Percentiles rank a stretch among this genome's conserved stretches.
These are phyloP conservation scores for Coffea humblotiana DNA, from an alignment of 305 asterid genomes.

Conservation along the genomic window DNA sequence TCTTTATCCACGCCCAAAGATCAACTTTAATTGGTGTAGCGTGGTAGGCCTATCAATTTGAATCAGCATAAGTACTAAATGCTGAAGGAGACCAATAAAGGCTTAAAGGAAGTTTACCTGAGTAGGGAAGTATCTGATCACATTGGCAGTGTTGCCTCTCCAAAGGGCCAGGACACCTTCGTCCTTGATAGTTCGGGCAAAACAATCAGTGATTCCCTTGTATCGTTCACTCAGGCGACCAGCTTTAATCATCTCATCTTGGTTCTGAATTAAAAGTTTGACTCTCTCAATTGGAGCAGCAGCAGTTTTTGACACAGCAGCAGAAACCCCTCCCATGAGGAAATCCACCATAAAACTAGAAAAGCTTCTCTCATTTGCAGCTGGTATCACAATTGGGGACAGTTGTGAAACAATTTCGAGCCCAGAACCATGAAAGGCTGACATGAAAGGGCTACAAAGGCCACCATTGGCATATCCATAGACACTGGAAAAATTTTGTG, in stretches of 20 bases:
- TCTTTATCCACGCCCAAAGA: too few species aligned
- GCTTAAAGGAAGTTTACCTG: constrained; percentile 27
- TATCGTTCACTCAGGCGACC: constrained; percentile 34
- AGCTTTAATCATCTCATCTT: constrained; percentile 40
- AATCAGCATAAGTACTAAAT: background rate
- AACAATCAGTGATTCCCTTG: constrained; percentile 39
- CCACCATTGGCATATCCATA: constrained; percentile 42
- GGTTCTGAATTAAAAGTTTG: constrained; percentile 37
- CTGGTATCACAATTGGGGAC: constrained; percentile 23
- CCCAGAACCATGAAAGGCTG: constrained; percentile 23
- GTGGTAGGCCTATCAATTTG: background rate
- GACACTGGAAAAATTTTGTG: constrained; percentile 27
- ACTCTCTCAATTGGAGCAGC: constrained; percentile 46
- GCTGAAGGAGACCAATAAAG: too few species aligned
- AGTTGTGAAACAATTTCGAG: constrained; percentile 15
- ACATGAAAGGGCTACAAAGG: constrained; percentile 28
- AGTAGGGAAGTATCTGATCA: constrained; percentile 44
- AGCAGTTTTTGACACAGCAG: constrained; percentile 40
- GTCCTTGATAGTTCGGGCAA: constrained; percentile 33
- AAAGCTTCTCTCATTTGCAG: constrained; percentile 25
- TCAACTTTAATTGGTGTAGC: background rate
- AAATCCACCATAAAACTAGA: constrained; percentile 27
- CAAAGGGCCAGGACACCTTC: constrained; percentile 41
- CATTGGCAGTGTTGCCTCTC: constrained; percentile 46
- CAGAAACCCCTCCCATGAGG: constrained; percentile 46